phyloP scores from a whole-genome alignment of 441 rosid genomes.

The Caryocar brasiliense region DNA sequence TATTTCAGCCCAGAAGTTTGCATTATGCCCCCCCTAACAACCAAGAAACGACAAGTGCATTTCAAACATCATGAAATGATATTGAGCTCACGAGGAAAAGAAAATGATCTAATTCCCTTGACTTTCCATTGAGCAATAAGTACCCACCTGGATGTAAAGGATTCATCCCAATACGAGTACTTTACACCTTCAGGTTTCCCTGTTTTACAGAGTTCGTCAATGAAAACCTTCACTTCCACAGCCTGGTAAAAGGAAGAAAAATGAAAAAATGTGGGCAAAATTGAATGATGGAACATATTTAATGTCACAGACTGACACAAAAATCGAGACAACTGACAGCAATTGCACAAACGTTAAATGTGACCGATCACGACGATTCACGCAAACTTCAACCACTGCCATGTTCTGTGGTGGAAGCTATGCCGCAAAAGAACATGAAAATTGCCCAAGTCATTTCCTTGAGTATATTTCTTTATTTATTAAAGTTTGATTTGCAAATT shows the following conservation, averaged over 20 bases:
- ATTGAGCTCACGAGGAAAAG: neutral
- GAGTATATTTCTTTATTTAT: too few relatives aligned
- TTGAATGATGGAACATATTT: neutral
- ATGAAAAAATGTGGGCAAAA: neutral
- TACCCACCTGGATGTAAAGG: slow-evolving; percentile 62
- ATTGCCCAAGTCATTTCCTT: too few relatives aligned
- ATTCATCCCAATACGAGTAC: slow-evolving; percentile 78
- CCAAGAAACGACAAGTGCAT: too few relatives aligned
- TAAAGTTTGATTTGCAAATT: too few relatives aligned
- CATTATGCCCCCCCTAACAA: too few relatives aligned
- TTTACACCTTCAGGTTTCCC: slow-evolving; percentile 52
- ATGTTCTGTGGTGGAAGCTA: too few relatives aligned
- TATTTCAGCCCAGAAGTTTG: too few relatives aligned
- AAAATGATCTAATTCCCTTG: neutral
- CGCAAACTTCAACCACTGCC: too few relatives aligned
- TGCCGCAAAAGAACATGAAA: too few relatives aligned
- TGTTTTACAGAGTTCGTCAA: slow-evolving; percentile 57
- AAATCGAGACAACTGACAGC: slow-evolving; percentile 39
- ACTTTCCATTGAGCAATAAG: slow-evolving; percentile 1
- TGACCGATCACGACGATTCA: too few relatives aligned
- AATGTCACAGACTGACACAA: slow-evolving; percentile 10
- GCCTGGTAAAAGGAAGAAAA: slow-evolving; percentile 33
- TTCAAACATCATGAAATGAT: neutral
- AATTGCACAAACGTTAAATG: too few relatives aligned
- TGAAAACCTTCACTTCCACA: slow-evolving; percentile 45